These are phyloP conservation scores for Daldinia sp. DNA, from an alignment of 2,329 filamentous ascomycete species.

Conservation along the genomic window DNA sequence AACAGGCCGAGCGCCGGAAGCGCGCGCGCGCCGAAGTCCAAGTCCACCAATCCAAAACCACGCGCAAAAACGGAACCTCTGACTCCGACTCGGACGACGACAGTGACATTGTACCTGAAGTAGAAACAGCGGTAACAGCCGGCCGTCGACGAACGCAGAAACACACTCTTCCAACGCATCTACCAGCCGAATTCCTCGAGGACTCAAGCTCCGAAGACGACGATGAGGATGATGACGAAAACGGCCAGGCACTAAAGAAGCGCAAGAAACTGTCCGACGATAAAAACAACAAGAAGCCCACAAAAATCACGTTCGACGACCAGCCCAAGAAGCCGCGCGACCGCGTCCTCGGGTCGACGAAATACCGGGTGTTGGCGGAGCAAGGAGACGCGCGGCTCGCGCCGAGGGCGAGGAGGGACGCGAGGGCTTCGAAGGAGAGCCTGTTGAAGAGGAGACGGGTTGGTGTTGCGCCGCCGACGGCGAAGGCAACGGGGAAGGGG, in stretches of 20 bases:
- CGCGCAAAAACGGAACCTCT: conserved; percentile 34
- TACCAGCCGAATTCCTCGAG: conserved; percentile 66
- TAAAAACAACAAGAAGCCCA: conserved; percentile 41
- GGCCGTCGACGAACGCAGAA: conserved; percentile 52
- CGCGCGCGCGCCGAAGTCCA: conserved; percentile 38
- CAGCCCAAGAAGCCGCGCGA: conserved; percentile 58
- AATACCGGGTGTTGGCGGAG: conserved; percentile 63
- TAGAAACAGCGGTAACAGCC: conserved; percentile 38
- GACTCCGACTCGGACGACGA: conserved; percentile 36
- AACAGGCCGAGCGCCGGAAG: conserved; percentile 66
- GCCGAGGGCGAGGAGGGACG: conserved; percentile 60
- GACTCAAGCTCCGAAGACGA: conserved; percentile 57
- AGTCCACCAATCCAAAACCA: conserved; percentile 27
- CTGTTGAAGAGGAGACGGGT: conserved; percentile 61
- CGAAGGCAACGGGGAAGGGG: conserved; percentile 38
- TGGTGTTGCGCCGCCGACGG: conserved; percentile 49
- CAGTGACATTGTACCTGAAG: conserved; percentile 22
- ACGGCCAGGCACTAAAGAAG: conserved; percentile 42
- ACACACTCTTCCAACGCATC: conserved; percentile 57
- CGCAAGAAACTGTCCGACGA: background rate
- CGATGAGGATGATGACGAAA: conserved; percentile 28
- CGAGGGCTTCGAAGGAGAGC: conserved; percentile 58
- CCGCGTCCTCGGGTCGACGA: conserved; percentile 64
- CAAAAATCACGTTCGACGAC: conserved; percentile 57
- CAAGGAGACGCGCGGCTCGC: conserved; percentile 61